Evolutionary conservation across 176 grass and related monocot species (phyloP).

Genomic region (Oryza meridionalis): DNA sequence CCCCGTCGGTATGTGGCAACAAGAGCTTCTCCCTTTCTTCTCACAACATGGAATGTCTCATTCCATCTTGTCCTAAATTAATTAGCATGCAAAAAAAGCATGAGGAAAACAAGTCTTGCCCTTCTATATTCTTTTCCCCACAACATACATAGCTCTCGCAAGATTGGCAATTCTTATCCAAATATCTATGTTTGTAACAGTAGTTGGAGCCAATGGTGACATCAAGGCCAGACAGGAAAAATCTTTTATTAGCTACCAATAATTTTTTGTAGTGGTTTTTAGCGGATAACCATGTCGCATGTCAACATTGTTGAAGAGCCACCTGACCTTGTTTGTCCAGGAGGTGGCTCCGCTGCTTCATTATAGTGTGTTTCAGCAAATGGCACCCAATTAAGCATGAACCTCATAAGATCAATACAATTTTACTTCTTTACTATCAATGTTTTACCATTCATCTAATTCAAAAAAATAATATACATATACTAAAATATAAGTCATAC

Average conservation of each 20-base stretch:
- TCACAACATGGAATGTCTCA: neutral
- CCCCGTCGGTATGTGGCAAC: too few species aligned
- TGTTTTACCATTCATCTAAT: too few species aligned
- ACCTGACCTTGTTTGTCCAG: too few species aligned
- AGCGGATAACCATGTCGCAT: neutral
- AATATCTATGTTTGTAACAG: neutral
- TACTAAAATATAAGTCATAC: too few species aligned
- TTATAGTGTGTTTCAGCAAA: neutral
- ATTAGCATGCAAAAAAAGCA: neutral
- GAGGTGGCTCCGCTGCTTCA: neutral
- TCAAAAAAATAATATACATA: too few species aligned
- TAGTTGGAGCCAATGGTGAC: neutral
- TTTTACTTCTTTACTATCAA: too few species aligned
- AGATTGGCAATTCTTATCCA: neutral
- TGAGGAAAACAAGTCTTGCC: neutral
- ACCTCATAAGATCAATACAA: too few species aligned
- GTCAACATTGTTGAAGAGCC: too few species aligned
- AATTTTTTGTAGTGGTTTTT: neutral
- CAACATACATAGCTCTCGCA: neutral
- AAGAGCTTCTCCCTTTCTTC: neutral
- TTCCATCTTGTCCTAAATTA: too few species aligned
- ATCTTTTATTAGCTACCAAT: neutral
- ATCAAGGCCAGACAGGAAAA: neutral
- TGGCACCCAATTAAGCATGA: too few species aligned
- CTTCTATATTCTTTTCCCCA: neutral